A percentile compares a stretch with the other conserved stretches of the same genome.
These are phyloP conservation scores for Blumeria hordei DNA, from an alignment of 2,329 filamentous ascomycete genomes.

Conservation along the genomic window DNA sequence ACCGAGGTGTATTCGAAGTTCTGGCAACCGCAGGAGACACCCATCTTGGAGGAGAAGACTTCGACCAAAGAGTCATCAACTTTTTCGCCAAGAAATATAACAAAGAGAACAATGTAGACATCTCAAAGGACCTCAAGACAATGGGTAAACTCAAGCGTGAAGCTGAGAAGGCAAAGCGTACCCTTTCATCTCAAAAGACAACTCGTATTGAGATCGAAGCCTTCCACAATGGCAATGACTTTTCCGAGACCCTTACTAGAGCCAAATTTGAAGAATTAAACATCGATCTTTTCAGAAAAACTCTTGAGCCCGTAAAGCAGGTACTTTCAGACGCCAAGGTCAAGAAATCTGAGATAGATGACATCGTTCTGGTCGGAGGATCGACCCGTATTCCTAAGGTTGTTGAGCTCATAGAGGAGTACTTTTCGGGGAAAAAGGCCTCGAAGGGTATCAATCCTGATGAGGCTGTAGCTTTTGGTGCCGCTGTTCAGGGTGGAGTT, in stretches of 20 bases:
- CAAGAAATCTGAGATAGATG: slow-evolving; percentile 83
- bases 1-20: slow-evolving; percentile 84
- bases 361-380: slow-evolving; percentile 94
- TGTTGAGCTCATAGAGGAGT: slow-evolving; percentile 81
- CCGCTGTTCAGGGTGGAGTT: slow-evolving; percentile 90
- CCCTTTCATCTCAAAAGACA: slow-evolving; percentile 81
- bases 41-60: slow-evolving; percentile 94
- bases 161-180: slow-evolving; percentile 98
- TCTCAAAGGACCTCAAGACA: slow-evolving; percentile 85
- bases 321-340: slow-evolving; percentile 96
- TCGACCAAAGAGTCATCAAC: slow-evolving; percentile 93
- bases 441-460: slow-evolving; percentile 99
- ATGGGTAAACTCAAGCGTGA: slow-evolving; percentile 99
- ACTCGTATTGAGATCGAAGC: slow-evolving; percentile 91
- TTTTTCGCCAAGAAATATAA: slow-evolving; percentile 95
- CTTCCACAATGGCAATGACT: slow-evolving; percentile 90
- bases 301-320: slow-evolving; percentile 94
- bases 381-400: slow-evolving; percentile 99
- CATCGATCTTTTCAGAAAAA: slow-evolving; percentile 98
- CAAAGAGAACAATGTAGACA: slow-evolving; percentile 86
- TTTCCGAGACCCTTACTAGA: slow-evolving; percentile 92
- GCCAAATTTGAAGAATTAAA: slow-evolving; percentile 99
- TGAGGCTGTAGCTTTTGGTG: slow-evolving; percentile 94
- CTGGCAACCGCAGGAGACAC: slow-evolving; percentile 89
- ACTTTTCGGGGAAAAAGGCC: slow-evolving; percentile 84